Evolutionary conservation across 129 eudicot genomes (phyloP).

Genomic region (Calendula officinalis): DNA sequence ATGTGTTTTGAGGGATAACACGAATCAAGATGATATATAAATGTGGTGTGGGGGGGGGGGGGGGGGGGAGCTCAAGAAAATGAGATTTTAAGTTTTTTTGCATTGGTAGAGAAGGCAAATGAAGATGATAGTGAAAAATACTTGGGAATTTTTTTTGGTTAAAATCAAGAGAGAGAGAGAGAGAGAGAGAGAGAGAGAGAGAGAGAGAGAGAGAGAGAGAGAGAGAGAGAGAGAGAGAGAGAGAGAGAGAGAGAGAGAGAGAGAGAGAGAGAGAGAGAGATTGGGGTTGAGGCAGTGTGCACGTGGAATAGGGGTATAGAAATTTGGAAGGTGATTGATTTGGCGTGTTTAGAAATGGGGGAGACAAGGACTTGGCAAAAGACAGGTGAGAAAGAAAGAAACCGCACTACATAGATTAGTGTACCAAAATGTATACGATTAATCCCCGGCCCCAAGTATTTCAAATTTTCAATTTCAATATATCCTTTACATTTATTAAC

Average conservation of each 20-base stretch:
- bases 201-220: conserved; percentile 17
- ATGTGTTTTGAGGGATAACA: neutral
- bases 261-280: conserved; percentile 23
- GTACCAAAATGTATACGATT: conserved; percentile 44
- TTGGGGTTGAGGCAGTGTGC: conserved; percentile 31
- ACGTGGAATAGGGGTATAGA: conserved; percentile 43
- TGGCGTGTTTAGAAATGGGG: conserved; percentile 54
- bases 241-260: conserved; percentile 19
- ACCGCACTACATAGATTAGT: conserved; percentile 55
- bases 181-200: conserved; percentile 25
- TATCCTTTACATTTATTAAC: no score
- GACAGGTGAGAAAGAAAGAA: conserved; percentile 39
- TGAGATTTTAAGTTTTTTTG: neutral
- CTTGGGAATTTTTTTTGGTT: neutral
- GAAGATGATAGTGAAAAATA: conserved; percentile 7
- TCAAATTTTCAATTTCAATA: neutral
- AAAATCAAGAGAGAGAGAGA: neutral
- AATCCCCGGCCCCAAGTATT: conserved; percentile 24
- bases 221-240: conserved; percentile 18
- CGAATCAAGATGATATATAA: no score
- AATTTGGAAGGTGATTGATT: conserved; percentile 36
- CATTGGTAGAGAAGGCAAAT: conserved; percentile 18
- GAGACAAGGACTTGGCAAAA: conserved; percentile 59
- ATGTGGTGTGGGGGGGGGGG: no score
- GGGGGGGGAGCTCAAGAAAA: neutral